phyloP scores from a whole-genome alignment of 2,329 filamentous ascomycete genomes.

The Anthostomella pinea region DNA sequence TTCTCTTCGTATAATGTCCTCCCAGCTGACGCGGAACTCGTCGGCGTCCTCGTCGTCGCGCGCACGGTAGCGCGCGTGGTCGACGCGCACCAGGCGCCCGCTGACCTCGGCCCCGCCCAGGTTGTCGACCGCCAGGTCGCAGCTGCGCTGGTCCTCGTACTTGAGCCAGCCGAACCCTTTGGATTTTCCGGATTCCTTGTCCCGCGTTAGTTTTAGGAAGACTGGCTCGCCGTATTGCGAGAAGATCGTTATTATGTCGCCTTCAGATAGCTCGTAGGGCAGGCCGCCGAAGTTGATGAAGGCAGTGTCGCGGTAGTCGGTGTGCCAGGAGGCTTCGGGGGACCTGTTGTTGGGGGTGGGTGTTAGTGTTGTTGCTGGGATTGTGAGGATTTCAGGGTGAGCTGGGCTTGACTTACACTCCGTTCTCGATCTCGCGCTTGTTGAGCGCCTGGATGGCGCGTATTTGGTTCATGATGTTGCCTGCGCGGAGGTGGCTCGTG shows the following conservation, averaged over 20 bases:
- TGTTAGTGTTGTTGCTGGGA: slow-evolving; percentile 22
- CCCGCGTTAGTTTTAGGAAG: slow-evolving; percentile 86
- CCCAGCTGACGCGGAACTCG: slow-evolving; percentile 57
- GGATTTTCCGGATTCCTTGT: slow-evolving; percentile 95
- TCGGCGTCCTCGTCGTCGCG: slow-evolving; percentile 73
- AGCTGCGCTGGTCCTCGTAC: slow-evolving; percentile 96
- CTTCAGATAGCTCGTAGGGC: slow-evolving; percentile 88
- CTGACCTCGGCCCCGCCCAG: slow-evolving; percentile 81
- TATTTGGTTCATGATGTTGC: slow-evolving; percentile 79
- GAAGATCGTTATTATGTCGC: slow-evolving; percentile 94
- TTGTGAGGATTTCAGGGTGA: neutral
- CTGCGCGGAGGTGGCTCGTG: no score
- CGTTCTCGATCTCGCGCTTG: slow-evolving; percentile 88
- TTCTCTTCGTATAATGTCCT: slow-evolving; percentile 55
- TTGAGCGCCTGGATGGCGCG: slow-evolving; percentile 91
- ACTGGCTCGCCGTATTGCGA: slow-evolving; percentile 95
- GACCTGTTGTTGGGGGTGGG: slow-evolving; percentile 47
- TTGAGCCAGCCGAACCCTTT: slow-evolving; percentile 95
- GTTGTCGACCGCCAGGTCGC: slow-evolving; percentile 94
- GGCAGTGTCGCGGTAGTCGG: slow-evolving; percentile 95
- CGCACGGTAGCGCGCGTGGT: slow-evolving; percentile 88
- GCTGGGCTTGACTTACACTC: slow-evolving; percentile 56
- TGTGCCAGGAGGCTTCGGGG: slow-evolving; percentile 90
- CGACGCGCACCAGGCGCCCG: slow-evolving; percentile 78
- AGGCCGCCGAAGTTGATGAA: slow-evolving; percentile 96